Percentiles rank a stretch among this genome's conserved stretches.
Conservation (phyloP, 2,329 filamentous ascomycete genomes). For the Sclerotinia subarctica region DNA sequence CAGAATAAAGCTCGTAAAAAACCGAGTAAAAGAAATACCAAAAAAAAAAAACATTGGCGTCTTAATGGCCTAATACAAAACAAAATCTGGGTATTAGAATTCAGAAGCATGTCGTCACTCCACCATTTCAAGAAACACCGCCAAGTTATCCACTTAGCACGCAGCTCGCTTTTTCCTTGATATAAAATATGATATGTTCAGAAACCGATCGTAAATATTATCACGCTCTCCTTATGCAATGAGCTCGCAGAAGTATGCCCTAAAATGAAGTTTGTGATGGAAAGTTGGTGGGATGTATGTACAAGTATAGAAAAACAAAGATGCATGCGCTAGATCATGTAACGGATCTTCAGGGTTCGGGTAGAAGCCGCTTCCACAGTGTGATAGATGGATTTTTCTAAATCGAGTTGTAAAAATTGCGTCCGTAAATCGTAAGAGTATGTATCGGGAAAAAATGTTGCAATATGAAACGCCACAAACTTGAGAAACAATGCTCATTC, state of each 20-base stretch:
- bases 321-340: neutral
- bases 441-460: neutral
- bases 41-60: neutral
- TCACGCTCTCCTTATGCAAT: neutral
- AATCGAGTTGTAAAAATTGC: neutral
- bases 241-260: neutral
- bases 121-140: neutral
- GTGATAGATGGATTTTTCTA: neutral
- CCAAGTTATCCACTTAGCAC: neutral
- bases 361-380: neutral
- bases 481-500: conserved; percentile 21
- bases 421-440: conserved; percentile 7
- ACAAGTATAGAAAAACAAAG: neutral
- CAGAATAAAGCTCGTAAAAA: neutral
- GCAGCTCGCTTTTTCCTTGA: neutral
- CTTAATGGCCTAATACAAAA: neutral
- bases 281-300: neutral
- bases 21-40: neutral
- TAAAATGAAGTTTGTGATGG: neutral
- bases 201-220: neutral
- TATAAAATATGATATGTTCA: neutral
- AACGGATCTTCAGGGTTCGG: neutral
- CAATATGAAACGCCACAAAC: neutral
- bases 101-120: neutral
- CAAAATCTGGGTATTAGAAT: conserved; percentile 1